A percentile compares a stretch with the other conserved stretches of the same genome.
Evolutionary conservation across 768 basidiomycete species (phyloP).

Genomic region (Naganishia vishniacii): DNA sequence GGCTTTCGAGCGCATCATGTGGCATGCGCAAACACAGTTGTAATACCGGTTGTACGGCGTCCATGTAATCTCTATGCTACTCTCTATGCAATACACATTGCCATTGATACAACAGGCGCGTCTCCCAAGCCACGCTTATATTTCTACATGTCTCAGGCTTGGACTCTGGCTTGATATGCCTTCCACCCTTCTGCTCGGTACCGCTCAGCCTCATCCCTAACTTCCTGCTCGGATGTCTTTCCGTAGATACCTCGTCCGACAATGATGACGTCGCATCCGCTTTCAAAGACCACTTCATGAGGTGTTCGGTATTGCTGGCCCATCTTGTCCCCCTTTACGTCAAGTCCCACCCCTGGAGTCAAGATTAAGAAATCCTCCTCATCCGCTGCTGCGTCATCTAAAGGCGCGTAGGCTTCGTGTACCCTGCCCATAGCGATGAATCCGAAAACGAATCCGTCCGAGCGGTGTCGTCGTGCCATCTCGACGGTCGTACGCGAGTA

Average conservation of each 20-base stretch:
- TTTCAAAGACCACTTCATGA: constrained; percentile 67
- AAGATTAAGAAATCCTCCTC: constrained; percentile 82
- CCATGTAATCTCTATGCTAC: background rate
- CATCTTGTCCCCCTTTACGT: constrained; percentile 70
- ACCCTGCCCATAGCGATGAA: constrained; percentile 88
- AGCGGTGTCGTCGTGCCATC: constrained; percentile 73
- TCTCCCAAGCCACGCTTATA: background rate
- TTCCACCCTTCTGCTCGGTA: constrained; percentile 84
- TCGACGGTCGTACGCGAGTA: constrained; percentile 80
- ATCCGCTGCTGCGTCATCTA: constrained; percentile 38
- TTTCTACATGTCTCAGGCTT: background rate
- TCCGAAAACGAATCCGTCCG: constrained; percentile 76
- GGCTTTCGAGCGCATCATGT: no score
- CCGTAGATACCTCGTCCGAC: constrained; percentile 94
- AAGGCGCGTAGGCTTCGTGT: constrained; percentile 51
- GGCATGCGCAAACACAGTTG: no score
- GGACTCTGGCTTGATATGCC: constrained; percentile 66
- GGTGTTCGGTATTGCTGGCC: constrained; percentile 96
- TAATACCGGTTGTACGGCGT: constrained; percentile 8
- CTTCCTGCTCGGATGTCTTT: constrained; percentile 47
- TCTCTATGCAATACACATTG: background rate
- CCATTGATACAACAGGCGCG: background rate
- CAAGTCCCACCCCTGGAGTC: constrained; percentile 87
- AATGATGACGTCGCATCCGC: constrained; percentile 91
- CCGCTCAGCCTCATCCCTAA: constrained; percentile 63